Conservation (phyloP, 257 asterid species). For the Mentha longifolia region DNA sequence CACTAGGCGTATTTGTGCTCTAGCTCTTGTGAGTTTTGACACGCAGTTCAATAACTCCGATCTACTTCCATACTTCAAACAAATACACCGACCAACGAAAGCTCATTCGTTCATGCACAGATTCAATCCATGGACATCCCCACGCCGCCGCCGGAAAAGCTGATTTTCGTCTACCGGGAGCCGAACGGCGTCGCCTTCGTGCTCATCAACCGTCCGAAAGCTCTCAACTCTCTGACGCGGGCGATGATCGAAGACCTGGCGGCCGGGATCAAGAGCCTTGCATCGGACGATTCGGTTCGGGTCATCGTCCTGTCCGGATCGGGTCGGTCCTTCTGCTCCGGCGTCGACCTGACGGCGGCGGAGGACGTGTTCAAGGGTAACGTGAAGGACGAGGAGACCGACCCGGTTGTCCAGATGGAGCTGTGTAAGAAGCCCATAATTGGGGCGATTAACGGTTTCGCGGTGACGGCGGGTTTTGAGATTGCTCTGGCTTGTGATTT, state of each 20-base stretch:
- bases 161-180: conserved; percentile 61
- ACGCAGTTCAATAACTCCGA: conserved; percentile 33
- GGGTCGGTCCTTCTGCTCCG: conserved; percentile 93
- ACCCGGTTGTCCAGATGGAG: conserved; percentile 92
- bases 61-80: too few species aligned
- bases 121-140: conserved; percentile 47
- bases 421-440: conserved; percentile 79
- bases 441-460: conserved; percentile 88
- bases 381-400: conserved; percentile 73
- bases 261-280: conserved; percentile 53
- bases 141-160: conserved; percentile 55
- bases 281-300: conserved; percentile 64
- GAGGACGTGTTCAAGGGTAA: conserved; percentile 92
- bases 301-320: conserved; percentile 73
- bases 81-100: not conserved
- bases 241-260: conserved; percentile 76
- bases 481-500: conserved; percentile 92
- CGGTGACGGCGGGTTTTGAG: conserved; percentile 97
- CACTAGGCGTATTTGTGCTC: too few species aligned
- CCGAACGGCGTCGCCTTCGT: conserved; percentile 63
- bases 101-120: not conserved
- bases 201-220: conserved; percentile 81
- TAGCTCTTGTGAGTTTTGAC: not conserved
- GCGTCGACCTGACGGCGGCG: conserved; percentile 88
- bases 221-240: conserved; percentile 76